These are phyloP conservation scores for Onygena corvina DNA, from an alignment of 2,329 filamentous ascomycete genomes.

Conservation along the genomic window DNA sequence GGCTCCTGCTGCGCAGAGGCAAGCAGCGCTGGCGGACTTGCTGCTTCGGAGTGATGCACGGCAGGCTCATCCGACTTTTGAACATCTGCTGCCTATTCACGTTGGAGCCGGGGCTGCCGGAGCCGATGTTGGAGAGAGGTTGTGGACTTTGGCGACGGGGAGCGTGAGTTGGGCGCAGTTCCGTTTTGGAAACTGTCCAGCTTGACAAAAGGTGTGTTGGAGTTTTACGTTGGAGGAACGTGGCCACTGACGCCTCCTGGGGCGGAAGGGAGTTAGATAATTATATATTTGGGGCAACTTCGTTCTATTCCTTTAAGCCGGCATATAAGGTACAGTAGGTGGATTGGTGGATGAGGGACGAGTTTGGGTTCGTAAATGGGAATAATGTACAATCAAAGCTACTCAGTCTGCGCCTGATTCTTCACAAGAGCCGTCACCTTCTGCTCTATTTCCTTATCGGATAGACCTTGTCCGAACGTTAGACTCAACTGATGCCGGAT, in stretches of 20 bases:
- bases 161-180: conserved; percentile 47
- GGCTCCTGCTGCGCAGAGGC: conserved; percentile 32
- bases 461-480: conserved; percentile 41
- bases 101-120: conserved; percentile 46
- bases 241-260: no score
- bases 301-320: not conserved
- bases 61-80: conserved; percentile 51
- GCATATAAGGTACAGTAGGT: conserved; percentile 5
- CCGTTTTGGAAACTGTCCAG: conserved; percentile 35
- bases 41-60: conserved; percentile 43
- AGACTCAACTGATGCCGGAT: conserved; percentile 2
- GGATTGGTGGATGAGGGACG: conserved; percentile 11
- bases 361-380: conserved; percentile 4
- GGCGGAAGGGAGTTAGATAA: no score
- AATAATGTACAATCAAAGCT: conserved; percentile 1
- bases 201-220: no score
- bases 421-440: conserved; percentile 54
- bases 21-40: conserved; percentile 36
- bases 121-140: conserved; percentile 34
- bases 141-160: conserved; percentile 41
- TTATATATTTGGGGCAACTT: not conserved
- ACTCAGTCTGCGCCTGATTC: conserved; percentile 17
- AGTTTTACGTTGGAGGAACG: no score
- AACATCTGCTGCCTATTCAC: conserved; percentile 51
- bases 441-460: conserved; percentile 59